phyloP scores from a whole-genome alignment of 495 filamentous ascomycete genomes.

The Neurospora sp. region DNA sequence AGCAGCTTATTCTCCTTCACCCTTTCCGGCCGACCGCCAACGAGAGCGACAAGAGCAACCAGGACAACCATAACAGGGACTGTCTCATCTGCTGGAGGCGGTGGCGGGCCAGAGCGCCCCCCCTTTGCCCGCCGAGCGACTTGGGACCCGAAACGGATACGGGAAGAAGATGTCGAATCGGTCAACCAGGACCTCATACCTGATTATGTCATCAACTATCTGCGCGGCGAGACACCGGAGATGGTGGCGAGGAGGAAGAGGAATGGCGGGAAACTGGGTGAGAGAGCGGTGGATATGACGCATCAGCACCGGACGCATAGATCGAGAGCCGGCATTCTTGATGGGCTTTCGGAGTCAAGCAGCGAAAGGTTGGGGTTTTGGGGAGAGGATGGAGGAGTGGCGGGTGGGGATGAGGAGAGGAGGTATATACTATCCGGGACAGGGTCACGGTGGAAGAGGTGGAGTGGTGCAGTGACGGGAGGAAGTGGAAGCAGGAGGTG shows the following conservation, averaged over 20 bases:
- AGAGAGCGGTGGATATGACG: constrained; percentile 22
- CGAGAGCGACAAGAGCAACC: constrained; percentile 1
- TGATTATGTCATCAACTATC: constrained; percentile 37
- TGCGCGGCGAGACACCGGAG: constrained; percentile 33
- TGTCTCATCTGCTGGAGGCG: not conserved
- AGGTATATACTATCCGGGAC: not conserved
- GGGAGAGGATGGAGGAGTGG: constrained; percentile 1
- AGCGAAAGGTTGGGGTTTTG: not conserved
- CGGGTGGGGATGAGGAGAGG: constrained; percentile 10
- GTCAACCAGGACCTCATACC: constrained; percentile 30
- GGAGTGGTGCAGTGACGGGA: not conserved
- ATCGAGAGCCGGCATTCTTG: constrained; percentile 29
- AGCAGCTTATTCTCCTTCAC: constrained; percentile 2
- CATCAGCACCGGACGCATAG: constrained; percentile 13
- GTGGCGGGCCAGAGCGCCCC: not conserved
- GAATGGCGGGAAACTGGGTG: constrained; percentile 24
- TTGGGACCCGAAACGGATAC: constrained; percentile 14
- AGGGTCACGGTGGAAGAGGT: not conserved
- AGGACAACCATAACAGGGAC: constrained; percentile 3
- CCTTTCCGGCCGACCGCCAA: not conserved
- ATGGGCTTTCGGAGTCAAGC: constrained; percentile 8
- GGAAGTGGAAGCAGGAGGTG: constrained; percentile 1
- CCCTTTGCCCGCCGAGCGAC: constrained; percentile 12
- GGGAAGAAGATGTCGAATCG: constrained; percentile 8
- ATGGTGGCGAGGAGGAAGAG: constrained; percentile 28